Evolutionary conservation across 129 eudicot genomes (phyloP).

Genomic region (Flaveria bidentis): DNA sequence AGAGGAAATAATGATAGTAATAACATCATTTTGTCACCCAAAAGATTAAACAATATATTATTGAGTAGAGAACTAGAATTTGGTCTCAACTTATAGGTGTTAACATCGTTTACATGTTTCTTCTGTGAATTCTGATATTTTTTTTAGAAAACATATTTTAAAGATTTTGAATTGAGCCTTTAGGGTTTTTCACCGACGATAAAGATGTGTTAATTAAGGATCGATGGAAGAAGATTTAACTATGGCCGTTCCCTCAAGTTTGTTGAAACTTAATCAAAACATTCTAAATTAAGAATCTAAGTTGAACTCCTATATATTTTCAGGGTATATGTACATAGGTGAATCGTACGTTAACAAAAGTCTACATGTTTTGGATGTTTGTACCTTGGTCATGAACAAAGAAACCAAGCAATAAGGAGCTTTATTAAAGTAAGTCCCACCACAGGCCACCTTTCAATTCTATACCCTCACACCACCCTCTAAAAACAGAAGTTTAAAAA

Average conservation of each 20-base stretch:
- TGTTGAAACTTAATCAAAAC: neutral
- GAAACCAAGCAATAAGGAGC: neutral
- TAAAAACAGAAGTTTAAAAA: too few relatives aligned
- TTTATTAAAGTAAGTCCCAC: conserved; percentile 5
- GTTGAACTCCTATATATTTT: neutral
- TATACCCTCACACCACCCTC: too few relatives aligned
- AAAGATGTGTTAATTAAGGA: neutral
- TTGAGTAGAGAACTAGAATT: conserved; percentile 32
- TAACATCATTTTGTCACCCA: conserved; percentile 19
- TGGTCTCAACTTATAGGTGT: conserved; percentile 20
- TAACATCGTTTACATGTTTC: conserved; percentile 17
- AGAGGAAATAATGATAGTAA: conserved; percentile 20
- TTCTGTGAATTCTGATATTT: neutral
- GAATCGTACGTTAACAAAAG: neutral
- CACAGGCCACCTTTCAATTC: neutral
- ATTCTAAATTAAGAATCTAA: neutral
- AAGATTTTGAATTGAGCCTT: neutral
- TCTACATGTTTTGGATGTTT: neutral
- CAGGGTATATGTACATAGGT: neutral
- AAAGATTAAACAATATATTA: conserved; percentile 23
- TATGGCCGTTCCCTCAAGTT: neutral
- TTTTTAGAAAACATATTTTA: neutral
- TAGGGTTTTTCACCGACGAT: conserved; percentile 10
- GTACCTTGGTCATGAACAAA: conserved; percentile 4
- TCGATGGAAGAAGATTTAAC: neutral